Conservation (phyloP, 805 yeast genomes). For the Ascoidea tarda region DNA sequence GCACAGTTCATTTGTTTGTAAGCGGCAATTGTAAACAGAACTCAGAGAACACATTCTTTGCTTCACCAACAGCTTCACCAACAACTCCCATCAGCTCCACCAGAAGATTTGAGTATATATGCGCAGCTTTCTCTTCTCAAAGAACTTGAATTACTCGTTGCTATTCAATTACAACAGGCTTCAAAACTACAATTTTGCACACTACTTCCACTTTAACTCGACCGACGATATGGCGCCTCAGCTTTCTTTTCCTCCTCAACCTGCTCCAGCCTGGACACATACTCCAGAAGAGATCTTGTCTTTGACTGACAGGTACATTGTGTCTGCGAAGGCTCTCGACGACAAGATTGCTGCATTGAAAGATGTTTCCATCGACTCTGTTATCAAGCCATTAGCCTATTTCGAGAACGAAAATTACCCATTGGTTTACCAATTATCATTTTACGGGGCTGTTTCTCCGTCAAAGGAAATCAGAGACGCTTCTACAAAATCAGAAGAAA, state of each 20-base stretch:
- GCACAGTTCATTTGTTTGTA: too few relatives aligned
- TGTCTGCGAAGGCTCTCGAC: conserved; percentile 28
- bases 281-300: conserved; percentile 34
- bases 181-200: too few relatives aligned
- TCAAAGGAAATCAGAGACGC: conserved; percentile 58
- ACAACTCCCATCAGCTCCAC: too few relatives aligned
- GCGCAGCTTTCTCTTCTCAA: too few relatives aligned
- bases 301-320: conserved; percentile 30
- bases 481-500: conserved; percentile 46
- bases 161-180: too few relatives aligned
- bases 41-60: too few relatives aligned
- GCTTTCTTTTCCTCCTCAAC: conserved; percentile 17
- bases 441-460: conserved; percentile 61
- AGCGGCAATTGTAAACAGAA: too few relatives aligned
- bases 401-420: conserved; percentile 35
- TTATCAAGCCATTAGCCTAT: conserved; percentile 37
- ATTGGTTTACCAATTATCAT: conserved; percentile 37
- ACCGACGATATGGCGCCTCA: neutral
- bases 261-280: conserved; percentile 44
- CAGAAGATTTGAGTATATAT: too few relatives aligned
- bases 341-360: conserved; percentile 37
- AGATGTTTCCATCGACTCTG: conserved; percentile 39
- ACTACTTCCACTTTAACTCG: too few relatives aligned
- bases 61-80: too few relatives aligned
- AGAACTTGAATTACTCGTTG: too few relatives aligned